Conservation (phyloP, 495 filamentous ascomycete species). For the Trypethelium eluteriae region DNA sequence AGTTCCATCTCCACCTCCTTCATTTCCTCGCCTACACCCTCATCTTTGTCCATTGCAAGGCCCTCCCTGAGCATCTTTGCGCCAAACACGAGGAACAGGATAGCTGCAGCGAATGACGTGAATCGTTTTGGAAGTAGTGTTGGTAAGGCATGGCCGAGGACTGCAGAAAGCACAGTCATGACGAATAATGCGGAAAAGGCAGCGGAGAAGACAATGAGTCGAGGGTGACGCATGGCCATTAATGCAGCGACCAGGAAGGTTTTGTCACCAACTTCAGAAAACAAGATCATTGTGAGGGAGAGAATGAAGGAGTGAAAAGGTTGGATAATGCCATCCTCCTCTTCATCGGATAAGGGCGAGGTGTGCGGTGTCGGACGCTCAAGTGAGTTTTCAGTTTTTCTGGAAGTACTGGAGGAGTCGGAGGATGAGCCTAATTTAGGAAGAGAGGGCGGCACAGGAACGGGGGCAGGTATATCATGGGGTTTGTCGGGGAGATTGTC, state of each 20-base stretch:
- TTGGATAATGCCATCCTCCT: conserved; percentile 59
- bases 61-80: conserved; percentile 79
- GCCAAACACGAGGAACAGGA: conserved; percentile 83
- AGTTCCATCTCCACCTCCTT: conserved; percentile 92
- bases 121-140: conserved; percentile 80
- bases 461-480: conserved; percentile 67
- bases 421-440: conserved; percentile 12
- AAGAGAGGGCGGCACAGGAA: conserved; percentile 45
- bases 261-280: conserved; percentile 97
- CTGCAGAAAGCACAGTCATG: conserved; percentile 94
- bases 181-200: conserved; percentile 83
- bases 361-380: conserved; percentile 16
- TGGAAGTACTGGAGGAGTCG: conserved; percentile 1
- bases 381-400: background rate
- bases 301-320: conserved; percentile 88
- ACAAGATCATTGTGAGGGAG: conserved; percentile 92
- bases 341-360: conserved; percentile 33
- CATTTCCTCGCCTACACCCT: conserved; percentile 92
- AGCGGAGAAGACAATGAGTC: conserved; percentile 84
- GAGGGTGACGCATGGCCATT: conserved; percentile 98
- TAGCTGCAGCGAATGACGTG: conserved; percentile 77
- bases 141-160: conserved; percentile 91
- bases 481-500: conserved; percentile 70
- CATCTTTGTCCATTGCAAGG: conserved; percentile 73
- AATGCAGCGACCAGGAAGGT: conserved; percentile 94